Evolutionary conservation across 73 alveolate genomes (phyloP), one percentile per base, ranked within the genome.

Genomic region (Diophrys sp.): DNA sequence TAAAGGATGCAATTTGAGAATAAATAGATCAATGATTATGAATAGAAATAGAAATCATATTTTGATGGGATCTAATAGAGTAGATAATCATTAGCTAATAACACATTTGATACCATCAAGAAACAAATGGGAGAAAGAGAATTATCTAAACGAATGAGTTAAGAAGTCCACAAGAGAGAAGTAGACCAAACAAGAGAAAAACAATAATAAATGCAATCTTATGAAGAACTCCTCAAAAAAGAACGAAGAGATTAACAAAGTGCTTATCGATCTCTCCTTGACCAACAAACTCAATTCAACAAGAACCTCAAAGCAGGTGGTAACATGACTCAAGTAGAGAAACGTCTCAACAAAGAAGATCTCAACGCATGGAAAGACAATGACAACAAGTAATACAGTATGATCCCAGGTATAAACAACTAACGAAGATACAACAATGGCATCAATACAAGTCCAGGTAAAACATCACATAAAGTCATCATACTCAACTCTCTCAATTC

Each of bases 311-410:
- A 70, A 84, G 87, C 83, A 0, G 78, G 54, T 78, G 92, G 92
- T 11, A 84, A 84, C 57, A 84, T 84, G 92, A 84, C 92, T 1
- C 79, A 84, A 34, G 84, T 84, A 2, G 92, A 84, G 73, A 84
- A 84, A 87, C 70, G 33, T 27, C 18, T 84, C 33, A 84, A 84
- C 62, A 77, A 62, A 34, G 92, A 71, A 24, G 92, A 84, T 54
- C 74, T 84, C 34, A 67, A 68, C 14, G 89, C 87, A 0, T 86
- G 73, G 33, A 86, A 86, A 72, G 57, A 55, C 27, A 54, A 71
- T 74, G 89, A 86, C 55, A 57, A 29, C 33, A 29, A 77, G 14
- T 57, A 66, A 28, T 62, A 83, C 34, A 81, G 78, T 27, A 28
- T 83, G 56, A 83, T 83, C 53, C 91, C 91, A n/a, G 91, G 91